These are phyloP conservation scores for Kalmusia sp. DNA, from an alignment of 2,329 filamentous ascomycete species.

Conservation along the genomic window DNA sequence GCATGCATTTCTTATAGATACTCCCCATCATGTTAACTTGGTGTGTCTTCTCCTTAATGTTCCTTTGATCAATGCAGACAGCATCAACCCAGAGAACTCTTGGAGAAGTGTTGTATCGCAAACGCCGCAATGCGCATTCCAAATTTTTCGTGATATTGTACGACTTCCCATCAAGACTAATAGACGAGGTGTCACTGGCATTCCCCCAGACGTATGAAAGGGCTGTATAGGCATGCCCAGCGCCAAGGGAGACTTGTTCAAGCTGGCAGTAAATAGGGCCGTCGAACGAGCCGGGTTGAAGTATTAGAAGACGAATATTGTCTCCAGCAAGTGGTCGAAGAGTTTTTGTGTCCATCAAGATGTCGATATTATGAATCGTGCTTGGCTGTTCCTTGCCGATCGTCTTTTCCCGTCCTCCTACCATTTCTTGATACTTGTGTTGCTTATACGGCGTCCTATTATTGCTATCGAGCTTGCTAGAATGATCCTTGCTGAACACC, in stretches of 20 bases:
- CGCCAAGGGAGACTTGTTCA: constrained; percentile 11
- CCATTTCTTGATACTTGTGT: too few relatives aligned
- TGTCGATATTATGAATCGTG: background rate
- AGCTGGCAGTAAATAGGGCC: background rate
- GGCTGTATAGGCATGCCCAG: constrained; percentile 9
- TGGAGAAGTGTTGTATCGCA: background rate
- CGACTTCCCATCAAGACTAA: background rate
- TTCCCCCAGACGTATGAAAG: constrained; percentile 11
- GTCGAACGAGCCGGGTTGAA: background rate
- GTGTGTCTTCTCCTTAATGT: background rate
- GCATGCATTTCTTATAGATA: background rate
- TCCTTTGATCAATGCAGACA: constrained; percentile 3
- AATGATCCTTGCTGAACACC: too few relatives aligned
- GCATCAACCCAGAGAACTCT: constrained; percentile 7
- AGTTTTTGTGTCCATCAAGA: background rate
- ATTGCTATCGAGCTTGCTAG: too few relatives aligned
- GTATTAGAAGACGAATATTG: background rate
- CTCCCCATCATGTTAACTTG: constrained; percentile 1
- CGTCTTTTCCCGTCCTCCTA: too few relatives aligned
- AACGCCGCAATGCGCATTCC: constrained; percentile 9
- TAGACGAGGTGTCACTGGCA: constrained; percentile 2
- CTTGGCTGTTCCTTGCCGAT: too few relatives aligned
- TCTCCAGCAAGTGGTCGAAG: background rate
- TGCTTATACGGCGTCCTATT: too few relatives aligned
- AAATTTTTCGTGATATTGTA: constrained; percentile 11